Base-by-base conservation (phyloP, 2,329 filamentous ascomycete species). In the Monilinia fructigena region DNA sequence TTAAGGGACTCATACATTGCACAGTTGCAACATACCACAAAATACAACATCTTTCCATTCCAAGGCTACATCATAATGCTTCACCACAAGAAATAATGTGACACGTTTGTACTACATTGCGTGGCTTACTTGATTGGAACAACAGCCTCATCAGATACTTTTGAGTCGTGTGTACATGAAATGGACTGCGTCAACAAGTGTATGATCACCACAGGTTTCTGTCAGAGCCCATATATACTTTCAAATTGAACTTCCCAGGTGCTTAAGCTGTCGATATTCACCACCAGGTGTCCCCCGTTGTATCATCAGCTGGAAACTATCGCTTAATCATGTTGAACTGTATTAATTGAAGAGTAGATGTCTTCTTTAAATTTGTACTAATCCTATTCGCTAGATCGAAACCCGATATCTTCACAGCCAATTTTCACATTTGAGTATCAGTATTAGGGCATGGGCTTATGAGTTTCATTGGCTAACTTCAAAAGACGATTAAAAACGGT, bases 41-140 rank as follows among this genome's bases (percentile, higher is more conserved):
- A 28, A 14, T 16, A 60, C 42, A 60, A 14, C 56, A 60, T 60
- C n/a, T 35, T 28, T 48, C 48, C 56, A 60, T 60, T 42, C 20
- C 28, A 60, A 48, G 6, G 47, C 11, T 50, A n/a, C 42, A 35
- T 35, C 31, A 35, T 35, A 35, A 35, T 35, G 31, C 31, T 35
- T 35, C 31, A 35, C 31, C 31, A 35, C 31, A 47, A 59, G 26
- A 42, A 48, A 35, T 16, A 59, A 47, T 8, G 16, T 5, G 56
- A 60, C 56, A 60, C 56, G 28, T 38, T 38, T 20, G 42, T 23
- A 6, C 3, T 23, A 26, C 20, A 3, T 38, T 3, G 45, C n/a
- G 20, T 48, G 8, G 42, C 48, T 28, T 23, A 38, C 28, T 12
- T 2, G 20, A 31, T 26, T 35, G 20, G 12, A 16, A 23, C 35